Percentiles rank a stretch among this genome's conserved stretches.
phyloP scores from a whole-genome alignment of 2,329 filamentous ascomycete genomes.

The Arachnopeziza araneosa region DNA sequence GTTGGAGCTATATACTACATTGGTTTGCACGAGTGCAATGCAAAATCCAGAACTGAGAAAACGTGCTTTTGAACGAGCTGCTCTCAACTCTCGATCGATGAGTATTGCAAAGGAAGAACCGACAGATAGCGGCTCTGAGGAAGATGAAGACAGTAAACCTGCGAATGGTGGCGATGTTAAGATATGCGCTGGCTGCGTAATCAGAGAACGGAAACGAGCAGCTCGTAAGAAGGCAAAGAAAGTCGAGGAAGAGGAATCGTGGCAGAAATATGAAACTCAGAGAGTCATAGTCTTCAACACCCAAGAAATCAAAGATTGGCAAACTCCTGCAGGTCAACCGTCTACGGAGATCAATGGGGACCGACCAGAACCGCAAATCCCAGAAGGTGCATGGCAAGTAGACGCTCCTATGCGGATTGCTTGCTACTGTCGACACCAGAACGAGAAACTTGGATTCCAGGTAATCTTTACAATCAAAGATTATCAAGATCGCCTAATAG shows the following conservation, averaged over 20 bases:
- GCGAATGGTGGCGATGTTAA: conserved; percentile 89
- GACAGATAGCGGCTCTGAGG: conserved; percentile 30
- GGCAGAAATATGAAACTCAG: conserved; percentile 72
- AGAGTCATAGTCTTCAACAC: conserved; percentile 90
- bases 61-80: conserved; percentile 48
- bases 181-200: conserved; percentile 89
- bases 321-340: conserved; percentile 50
- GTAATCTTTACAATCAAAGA: conserved; percentile 96
- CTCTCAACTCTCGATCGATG: conserved; percentile 24
- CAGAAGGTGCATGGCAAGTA: conserved; percentile 64
- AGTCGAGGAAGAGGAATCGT: conserved; percentile 84
- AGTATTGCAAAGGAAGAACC: conserved; percentile 11
- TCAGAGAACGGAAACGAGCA: conserved; percentile 83
- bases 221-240: conserved; percentile 91
- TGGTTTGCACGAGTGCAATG: conserved; percentile 93
- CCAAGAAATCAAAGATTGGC: conserved; percentile 80
- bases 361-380: conserved; percentile 41
- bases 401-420: conserved; percentile 92
- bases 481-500: conserved; percentile 66
- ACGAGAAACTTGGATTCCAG: conserved; percentile 84
- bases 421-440: conserved; percentile 93
- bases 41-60: conserved; percentile 60
- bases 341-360: conserved; percentile 41
- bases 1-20: conserved; percentile 70
- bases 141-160: conserved; percentile 55